Percentiles rank a stretch among this genome's conserved stretches.
These are phyloP conservation scores for Entophlyctis helioformis DNA, from an alignment of 192 early-diverging fungal species.

Conservation along the genomic window DNA sequence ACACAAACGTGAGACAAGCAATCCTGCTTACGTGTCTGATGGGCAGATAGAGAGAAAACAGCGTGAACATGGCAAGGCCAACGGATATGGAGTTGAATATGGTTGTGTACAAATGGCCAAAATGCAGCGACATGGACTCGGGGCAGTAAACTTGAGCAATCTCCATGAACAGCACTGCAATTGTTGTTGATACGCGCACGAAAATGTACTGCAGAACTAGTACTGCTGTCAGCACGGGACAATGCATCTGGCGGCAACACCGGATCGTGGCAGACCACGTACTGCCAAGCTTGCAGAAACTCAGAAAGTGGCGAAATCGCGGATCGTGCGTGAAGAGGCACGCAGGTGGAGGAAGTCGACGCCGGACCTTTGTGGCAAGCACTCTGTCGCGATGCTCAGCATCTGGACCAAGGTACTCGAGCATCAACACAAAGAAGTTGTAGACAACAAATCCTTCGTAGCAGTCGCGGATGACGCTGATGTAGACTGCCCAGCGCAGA, in stretches of 20 bases:
- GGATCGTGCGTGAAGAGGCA: constrained; percentile 48
- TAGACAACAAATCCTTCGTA: constrained; percentile 61
- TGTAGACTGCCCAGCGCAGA: constrained; percentile 46
- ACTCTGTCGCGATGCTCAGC: constrained; percentile 21
- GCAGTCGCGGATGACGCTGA: constrained; percentile 46
- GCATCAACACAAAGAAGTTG: constrained; percentile 51
- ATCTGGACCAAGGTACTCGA: constrained; percentile 46
- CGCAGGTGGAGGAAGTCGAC: constrained; percentile 40
- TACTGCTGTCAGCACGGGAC: too few species aligned
- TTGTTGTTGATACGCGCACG: constrained; percentile 37
- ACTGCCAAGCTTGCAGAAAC: constrained; percentile 43
- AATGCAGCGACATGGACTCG: constrained; percentile 37
- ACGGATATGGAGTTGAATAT: constrained; percentile 47
- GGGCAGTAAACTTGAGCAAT: constrained; percentile 40
- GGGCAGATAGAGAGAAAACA: constrained; percentile 44
- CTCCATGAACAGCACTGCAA: constrained; percentile 43
- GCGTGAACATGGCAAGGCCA: constrained; percentile 54
- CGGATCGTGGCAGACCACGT: neutral
- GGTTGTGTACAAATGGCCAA: constrained; percentile 47
- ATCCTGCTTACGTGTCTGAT: constrained; percentile 35
- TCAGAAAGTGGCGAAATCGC: constrained; percentile 29
- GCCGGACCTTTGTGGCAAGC: constrained; percentile 18
- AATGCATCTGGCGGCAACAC: neutral
- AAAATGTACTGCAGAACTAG: constrained; percentile 51
- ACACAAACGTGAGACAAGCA: too few species aligned